Evolutionary conservation across 495 filamentous ascomycete species (phyloP).

Genomic region (Hypoxylon rickii): DNA sequence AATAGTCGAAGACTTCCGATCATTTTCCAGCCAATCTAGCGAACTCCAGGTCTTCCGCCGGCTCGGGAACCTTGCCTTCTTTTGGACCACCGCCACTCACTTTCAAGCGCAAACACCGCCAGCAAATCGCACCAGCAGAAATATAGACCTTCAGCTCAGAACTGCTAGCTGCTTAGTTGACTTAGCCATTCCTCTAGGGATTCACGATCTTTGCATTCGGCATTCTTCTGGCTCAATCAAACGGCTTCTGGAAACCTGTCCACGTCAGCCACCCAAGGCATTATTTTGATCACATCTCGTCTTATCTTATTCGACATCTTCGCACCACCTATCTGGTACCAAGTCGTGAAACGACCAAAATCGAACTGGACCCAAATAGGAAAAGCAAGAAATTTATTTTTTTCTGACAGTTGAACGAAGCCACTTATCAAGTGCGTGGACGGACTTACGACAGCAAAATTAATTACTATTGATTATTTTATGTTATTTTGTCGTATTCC

Average conservation of each 20-base stretch:
- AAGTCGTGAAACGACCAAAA: too few species aligned
- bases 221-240: slow-evolving; percentile 16
- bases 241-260: slow-evolving; percentile 17
- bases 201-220: slow-evolving; percentile 9
- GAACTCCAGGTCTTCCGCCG: slow-evolving; percentile 35
- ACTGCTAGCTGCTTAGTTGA: slow-evolving; percentile 20
- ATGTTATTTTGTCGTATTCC: too few species aligned
- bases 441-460: too few species aligned
- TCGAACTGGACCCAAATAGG: slow-evolving; percentile 10
- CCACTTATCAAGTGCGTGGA: slow-evolving; percentile 26
- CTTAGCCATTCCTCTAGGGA: slow-evolving; percentile 16
- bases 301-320: slow-evolving; percentile 2
- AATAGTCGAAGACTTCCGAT: slow-evolving; percentile 14
- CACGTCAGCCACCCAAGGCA: slow-evolving; percentile 26
- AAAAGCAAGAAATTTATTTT: slow-evolving; percentile 22
- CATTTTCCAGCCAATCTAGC: slow-evolving; percentile 30
- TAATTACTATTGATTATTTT: too few species aligned
- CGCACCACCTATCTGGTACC: too few species aligned
- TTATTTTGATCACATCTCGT: slow-evolving; percentile 16
- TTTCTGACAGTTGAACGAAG: too few species aligned
- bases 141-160: slow-evolving; percentile 15
- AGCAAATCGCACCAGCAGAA: slow-evolving; percentile 21
- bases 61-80: slow-evolving; percentile 33
- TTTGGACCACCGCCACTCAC: neutral
- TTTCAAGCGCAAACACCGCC: too few species aligned